phyloP scores from a whole-genome alignment of 208 protist genomes.

The Trypanosoma brucei region DNA sequence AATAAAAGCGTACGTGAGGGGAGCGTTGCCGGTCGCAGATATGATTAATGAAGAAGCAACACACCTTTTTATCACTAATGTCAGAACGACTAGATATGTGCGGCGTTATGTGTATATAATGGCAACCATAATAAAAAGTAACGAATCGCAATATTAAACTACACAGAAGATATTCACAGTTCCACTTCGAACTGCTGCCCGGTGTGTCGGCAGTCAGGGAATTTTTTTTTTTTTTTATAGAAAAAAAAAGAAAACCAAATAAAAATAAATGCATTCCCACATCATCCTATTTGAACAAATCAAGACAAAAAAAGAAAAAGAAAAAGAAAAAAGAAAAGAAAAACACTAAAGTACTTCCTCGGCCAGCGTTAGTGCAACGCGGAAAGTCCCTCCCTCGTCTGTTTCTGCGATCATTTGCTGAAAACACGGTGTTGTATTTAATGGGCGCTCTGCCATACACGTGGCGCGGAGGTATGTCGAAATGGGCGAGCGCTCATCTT shows the following conservation, averaged over 20 bases:
- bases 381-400: slow-evolving; percentile 35
- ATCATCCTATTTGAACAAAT: not conserved
- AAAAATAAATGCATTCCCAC: not conserved
- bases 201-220: too few species aligned
- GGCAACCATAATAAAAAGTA: not conserved
- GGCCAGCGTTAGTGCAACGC: slow-evolving; percentile 47
- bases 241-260: slow-evolving; percentile 5
- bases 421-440: slow-evolving; percentile 63
- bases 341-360: slow-evolving; percentile 58
- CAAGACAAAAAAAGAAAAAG: not conserved
- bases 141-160: slow-evolving; percentile 18
- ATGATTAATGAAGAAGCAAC: too few species aligned
- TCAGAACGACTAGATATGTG: too few species aligned
- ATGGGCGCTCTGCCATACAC: slow-evolving; percentile 71
- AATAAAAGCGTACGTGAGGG: not conserved
- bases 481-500: slow-evolving; percentile 17
- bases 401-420: slow-evolving; percentile 72
- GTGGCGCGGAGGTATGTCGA: slow-evolving; percentile 50
- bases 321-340: not conserved
- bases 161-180: not conserved
- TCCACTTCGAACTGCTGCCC: too few species aligned
- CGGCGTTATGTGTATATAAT: not conserved
- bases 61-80: too few species aligned
- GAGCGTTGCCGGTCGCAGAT: too few species aligned
- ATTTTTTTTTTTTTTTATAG: not conserved